A percentile compares a stretch with the other conserved stretches of the same genome.
phyloP scores from a whole-genome alignment of 1,139 yeast genomes.

The Tardiomyces blankii region DNA sequence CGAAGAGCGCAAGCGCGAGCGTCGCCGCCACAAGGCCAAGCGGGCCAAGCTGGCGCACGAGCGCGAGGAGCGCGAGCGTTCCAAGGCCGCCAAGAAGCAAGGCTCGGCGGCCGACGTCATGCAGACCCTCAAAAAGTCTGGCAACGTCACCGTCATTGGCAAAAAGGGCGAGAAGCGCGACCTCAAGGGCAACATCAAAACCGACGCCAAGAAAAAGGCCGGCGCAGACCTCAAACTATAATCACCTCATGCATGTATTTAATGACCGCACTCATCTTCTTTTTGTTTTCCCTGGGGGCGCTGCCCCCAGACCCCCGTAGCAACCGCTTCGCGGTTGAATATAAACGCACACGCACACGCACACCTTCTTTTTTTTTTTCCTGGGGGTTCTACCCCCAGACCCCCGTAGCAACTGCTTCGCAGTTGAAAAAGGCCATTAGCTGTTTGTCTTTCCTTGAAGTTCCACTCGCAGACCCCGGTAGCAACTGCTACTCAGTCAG shows the following conservation, averaged over 20 bases:
- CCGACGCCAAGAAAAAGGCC: conserved; percentile 20
- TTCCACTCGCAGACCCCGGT: no score
- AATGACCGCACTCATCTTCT: background rate
- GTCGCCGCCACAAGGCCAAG: conserved; percentile 81
- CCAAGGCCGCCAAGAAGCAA: conserved; percentile 23
- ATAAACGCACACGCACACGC: no score
- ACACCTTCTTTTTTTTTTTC: background rate
- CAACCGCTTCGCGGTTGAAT: no score
- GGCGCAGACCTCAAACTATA: conserved; percentile 22
- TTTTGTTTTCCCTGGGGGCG: background rate
- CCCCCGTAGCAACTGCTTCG: no score
- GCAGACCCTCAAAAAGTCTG: conserved; percentile 62
- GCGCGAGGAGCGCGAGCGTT: conserved; percentile 25
- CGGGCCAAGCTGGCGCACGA: conserved; percentile 45
- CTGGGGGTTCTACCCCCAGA: no score
- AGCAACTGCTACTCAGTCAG: no score
- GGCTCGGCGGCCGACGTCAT: conserved; percentile 53
- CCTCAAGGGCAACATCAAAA: conserved; percentile 55
- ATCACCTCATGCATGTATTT: conserved; percentile 11
- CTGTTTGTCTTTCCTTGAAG: no score
- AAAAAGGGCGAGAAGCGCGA: conserved; percentile 69
- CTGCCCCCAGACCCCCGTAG: no score
- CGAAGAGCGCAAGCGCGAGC: conserved; percentile 78
- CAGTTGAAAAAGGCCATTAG: no score
- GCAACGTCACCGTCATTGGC: conserved; percentile 71